Conservation (phyloP, 164 flowering plant genomes). For the Nymphaea thermarum region DNA sequence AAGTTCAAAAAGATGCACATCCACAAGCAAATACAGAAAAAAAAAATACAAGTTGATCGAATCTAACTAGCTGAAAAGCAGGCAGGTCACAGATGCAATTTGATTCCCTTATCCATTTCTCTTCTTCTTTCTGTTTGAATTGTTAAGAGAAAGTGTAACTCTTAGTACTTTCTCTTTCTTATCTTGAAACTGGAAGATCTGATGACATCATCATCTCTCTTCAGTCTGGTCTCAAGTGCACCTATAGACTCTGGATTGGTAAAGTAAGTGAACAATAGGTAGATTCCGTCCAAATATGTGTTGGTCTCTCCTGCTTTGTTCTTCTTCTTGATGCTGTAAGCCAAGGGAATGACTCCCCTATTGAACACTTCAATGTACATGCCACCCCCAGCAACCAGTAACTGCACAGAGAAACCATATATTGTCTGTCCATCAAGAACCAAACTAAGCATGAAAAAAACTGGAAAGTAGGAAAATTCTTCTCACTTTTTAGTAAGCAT, state of each 20-base stretch:
- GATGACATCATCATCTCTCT: slow-evolving; percentile 61
- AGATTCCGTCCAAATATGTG: slow-evolving; percentile 91
- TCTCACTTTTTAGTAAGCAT: neutral
- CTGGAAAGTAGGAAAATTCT: neutral
- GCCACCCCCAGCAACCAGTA: slow-evolving; percentile 94
- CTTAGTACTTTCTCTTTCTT: slow-evolving; percentile 50
- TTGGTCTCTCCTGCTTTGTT: slow-evolving; percentile 84
- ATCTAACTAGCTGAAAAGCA: neutral
- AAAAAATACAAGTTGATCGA: neutral
- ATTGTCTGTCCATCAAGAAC: neutral
- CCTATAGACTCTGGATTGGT: slow-evolving; percentile 45
- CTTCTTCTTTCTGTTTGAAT: too few relatives aligned
- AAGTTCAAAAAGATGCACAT: neutral
- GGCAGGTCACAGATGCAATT: neutral
- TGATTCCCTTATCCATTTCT: neutral
- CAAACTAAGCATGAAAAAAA: neutral
- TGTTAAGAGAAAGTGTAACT: neutral
- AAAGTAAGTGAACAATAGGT: slow-evolving; percentile 86
- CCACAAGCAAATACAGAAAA: neutral
- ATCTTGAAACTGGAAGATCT: slow-evolving; percentile 72
- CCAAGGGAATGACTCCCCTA: slow-evolving; percentile 89
- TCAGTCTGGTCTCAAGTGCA: slow-evolving; percentile 36
- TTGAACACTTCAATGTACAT: slow-evolving; percentile 94
- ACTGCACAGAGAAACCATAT: slow-evolving; percentile 20
- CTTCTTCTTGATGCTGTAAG: slow-evolving; percentile 75